Base-by-base conservation (phyloP, 2,329 filamentous ascomycete species). In the Neoascochyta sp. region DNA sequence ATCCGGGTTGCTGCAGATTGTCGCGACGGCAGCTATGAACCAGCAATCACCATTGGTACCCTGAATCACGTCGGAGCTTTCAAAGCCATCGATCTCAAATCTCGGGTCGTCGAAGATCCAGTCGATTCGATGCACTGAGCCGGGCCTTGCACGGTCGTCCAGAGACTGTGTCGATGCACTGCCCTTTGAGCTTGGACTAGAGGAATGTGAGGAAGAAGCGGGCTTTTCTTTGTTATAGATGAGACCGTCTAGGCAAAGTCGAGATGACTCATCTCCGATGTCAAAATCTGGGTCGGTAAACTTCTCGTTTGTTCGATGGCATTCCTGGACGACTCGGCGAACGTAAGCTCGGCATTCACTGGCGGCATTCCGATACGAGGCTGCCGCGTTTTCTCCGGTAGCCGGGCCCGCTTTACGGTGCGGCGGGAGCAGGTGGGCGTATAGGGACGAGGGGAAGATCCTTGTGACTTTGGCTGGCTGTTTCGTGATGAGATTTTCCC, bases 231-330 rank as follows among this genome's bases (percentile, higher is more conserved):
- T 22, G 21, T 54, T 37, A 47, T 68, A 77, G 36, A 47, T 53
- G 31, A 52, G 37, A 4, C 57, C 55, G 12, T 54, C 35, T 3
- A 59, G 37, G 30, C 57, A 60, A 27, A 60, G 61, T 21, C 39
- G 45, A 10, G 32, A 32, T 56, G 80, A 78, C 27, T 85, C 63
- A 52, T 86, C 82, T 54, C 89, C 85, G 29, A 93, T 77, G 52
- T 93, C 83, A 51, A 93, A 93, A 53, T 90, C 79, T 11, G 80
- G 75, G 53, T 92, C 86, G 4, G 81, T 77, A 55, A 92, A 94
- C 62, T 87, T 89, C 54, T 87, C 82, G 60, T 93, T 93, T 27
- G 85, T 73, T 3, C 83, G 75, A 14, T 79, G 73, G 56, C 86
- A 93, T 56, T 78, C 74, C 31, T 63, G 66, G 8, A 73, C 67